phyloP scores from a whole-genome alignment of 108 stramenopile species.

The Fragilaria radians region DNA sequence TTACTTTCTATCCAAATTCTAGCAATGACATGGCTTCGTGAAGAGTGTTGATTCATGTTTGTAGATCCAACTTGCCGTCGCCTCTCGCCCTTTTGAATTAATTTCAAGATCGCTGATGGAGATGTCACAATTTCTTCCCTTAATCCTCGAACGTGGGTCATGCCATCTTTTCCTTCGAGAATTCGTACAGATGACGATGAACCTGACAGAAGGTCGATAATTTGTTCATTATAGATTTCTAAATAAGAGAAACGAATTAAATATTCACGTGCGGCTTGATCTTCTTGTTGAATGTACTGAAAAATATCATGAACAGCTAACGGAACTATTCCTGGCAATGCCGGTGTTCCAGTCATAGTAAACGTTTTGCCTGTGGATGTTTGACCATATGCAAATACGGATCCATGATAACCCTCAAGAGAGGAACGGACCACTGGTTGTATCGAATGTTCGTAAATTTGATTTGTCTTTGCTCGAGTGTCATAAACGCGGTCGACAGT shows the following conservation, averaged over 20 bases:
- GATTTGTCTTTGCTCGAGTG: slow-evolving; percentile 23
- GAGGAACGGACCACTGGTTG: slow-evolving; percentile 42
- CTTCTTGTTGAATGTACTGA: slow-evolving; percentile 32
- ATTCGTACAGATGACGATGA: slow-evolving; percentile 46
- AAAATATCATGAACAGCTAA: slow-evolving; percentile 63
- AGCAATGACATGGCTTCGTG: slow-evolving; percentile 87
- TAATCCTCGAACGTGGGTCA: slow-evolving; percentile 81
- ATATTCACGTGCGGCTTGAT: slow-evolving; percentile 49
- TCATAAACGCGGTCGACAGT: slow-evolving; percentile 62
- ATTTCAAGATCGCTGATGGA: slow-evolving; percentile 75
- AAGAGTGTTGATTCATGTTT: slow-evolving; percentile 86
- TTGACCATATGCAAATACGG: slow-evolving; percentile 93
- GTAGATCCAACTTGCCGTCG: slow-evolving; percentile 83
- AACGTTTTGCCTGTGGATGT: slow-evolving; percentile 72
- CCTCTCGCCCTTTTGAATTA: slow-evolving; percentile 70
- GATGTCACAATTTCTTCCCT: slow-evolving; percentile 80
- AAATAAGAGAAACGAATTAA: slow-evolving; percentile 82
- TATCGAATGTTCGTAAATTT: slow-evolving; percentile 45
- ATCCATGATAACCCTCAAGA: slow-evolving; percentile 90
- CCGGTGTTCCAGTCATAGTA: slow-evolving; percentile 70
- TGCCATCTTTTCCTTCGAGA: slow-evolving; percentile 74
- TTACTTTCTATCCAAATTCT: slow-evolving; percentile 82
- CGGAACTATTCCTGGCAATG: slow-evolving; percentile 54
- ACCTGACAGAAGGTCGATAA: slow-evolving; percentile 78
- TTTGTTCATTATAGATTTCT: slow-evolving; percentile 92